A percentile compares a stretch with the other conserved stretches of the same genome.
phyloP scores from a whole-genome alignment of 768 basidiomycete species.

The Cystobasidium tubakii region DNA sequence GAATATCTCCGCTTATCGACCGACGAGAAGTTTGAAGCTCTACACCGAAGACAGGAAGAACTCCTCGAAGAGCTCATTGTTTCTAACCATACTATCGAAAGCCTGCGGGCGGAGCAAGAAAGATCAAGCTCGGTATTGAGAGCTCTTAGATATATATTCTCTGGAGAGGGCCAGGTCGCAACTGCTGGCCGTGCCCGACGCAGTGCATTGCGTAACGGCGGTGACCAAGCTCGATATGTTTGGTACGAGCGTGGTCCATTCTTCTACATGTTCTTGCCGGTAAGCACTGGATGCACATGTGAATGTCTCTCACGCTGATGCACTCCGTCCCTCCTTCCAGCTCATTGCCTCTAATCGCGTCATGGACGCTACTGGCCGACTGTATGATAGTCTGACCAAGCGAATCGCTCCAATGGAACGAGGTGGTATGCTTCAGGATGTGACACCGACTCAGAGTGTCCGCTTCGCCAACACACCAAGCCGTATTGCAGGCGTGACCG shows the following conservation, averaged over 20 bases:
- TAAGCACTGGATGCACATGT: neutral
- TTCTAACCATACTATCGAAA: constrained; percentile 12
- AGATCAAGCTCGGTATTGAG: neutral
- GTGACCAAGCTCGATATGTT: neutral
- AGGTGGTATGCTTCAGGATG: constrained; percentile 7
- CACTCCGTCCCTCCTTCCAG: too few relatives aligned
- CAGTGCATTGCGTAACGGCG: neutral
- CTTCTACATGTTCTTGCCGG: constrained; percentile 35
- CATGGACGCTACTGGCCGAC: constrained; percentile 28
- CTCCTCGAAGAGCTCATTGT: constrained; percentile 22
- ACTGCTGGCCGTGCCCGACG: neutral
- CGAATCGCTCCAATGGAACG: constrained; percentile 14
- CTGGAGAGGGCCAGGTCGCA: neutral
- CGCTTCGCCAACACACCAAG: neutral
- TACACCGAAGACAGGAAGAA: constrained; percentile 18
- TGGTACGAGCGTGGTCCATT: constrained; percentile 35
- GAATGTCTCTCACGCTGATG: too few relatives aligned
- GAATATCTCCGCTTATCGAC: constrained; percentile 38
- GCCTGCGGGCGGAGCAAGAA: constrained; percentile 1
- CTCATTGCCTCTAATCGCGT: constrained; percentile 30
- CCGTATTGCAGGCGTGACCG: neutral
- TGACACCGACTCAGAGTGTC: neutral
- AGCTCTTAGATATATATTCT: constrained; percentile 23
- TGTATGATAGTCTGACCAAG: constrained; percentile 18
- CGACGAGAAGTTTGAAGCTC: constrained; percentile 40